Conservation (phyloP, 148 eudicot species). For the Silene uniflora region DNA sequence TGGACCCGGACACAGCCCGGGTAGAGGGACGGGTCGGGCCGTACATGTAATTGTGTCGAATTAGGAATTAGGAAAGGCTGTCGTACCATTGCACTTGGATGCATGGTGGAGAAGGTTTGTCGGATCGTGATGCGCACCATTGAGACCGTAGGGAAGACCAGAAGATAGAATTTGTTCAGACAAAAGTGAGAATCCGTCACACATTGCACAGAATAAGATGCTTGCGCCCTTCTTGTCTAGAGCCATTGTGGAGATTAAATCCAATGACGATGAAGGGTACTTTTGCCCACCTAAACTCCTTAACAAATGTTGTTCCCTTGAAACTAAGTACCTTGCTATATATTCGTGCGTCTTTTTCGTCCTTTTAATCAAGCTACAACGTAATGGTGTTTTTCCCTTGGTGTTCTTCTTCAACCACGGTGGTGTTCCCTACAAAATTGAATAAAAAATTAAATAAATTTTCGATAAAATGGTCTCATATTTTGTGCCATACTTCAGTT, state of each 20-base stretch:
- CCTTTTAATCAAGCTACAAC: background rate
- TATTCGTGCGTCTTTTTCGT: background rate
- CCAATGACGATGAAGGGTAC: too few species aligned
- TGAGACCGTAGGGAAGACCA: background rate
- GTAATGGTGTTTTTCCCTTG: conserved; percentile 2
- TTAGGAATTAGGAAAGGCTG: too few species aligned
- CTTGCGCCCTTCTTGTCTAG: conserved; percentile 7
- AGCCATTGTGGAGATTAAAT: background rate
- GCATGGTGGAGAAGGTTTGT: conserved; percentile 14
- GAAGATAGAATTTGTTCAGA: conserved; percentile 1
- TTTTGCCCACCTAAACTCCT: too few species aligned
- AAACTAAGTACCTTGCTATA: conserved; percentile 11
- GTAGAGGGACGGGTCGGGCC: too few species aligned
- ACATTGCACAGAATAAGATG: background rate
- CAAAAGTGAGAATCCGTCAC: background rate
- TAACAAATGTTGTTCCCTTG: background rate
- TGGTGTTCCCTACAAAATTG: background rate
- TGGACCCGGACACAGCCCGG: too few species aligned
- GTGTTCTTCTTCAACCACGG: conserved; percentile 7
- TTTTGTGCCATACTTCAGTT: too few species aligned
- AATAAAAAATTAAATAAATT: too few species aligned
- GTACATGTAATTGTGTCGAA: too few species aligned
- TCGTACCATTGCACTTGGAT: conserved; percentile 11
- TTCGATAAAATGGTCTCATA: too few species aligned
- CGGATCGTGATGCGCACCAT: too few species aligned